Conservation (phyloP, 371 early-diverging fungal species). For the Mortierella sp. region DNA sequence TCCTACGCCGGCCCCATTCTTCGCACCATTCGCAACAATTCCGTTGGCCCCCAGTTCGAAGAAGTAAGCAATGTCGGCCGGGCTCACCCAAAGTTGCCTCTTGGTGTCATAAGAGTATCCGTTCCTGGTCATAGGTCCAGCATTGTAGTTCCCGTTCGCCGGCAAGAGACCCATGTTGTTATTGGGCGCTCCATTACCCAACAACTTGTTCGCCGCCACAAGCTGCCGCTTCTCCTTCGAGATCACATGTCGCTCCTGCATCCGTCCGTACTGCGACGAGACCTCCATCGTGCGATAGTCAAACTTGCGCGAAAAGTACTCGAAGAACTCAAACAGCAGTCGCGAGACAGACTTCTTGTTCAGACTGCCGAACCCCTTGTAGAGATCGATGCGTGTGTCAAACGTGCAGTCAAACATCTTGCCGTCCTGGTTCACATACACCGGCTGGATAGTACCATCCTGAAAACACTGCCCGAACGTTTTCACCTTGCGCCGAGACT, state of each 20-base stretch:
- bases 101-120: conserved; percentile 18
- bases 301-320: conserved; percentile 35
- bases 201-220: background rate
- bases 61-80: conserved; percentile 20
- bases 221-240: conserved; percentile 12
- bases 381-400: conserved; percentile 25
- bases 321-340: conserved; percentile 48
- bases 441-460: conserved; percentile 8
- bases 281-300: conserved; percentile 51
- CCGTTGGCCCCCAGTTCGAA: conserved; percentile 17
- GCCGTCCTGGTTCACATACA: conserved; percentile 21
- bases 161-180: background rate
- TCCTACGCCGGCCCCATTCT: conserved; percentile 11
- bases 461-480: conserved; percentile 4
- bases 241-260: conserved; percentile 30
- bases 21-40: background rate
- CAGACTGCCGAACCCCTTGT: conserved; percentile 20
- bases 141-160: conserved; percentile 6
- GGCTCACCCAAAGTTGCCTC: conserved; percentile 27
- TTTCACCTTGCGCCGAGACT: background rate
- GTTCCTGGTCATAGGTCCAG: background rate
- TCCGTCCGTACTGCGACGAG: conserved; percentile 11
- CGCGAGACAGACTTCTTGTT: conserved; percentile 42
- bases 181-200: background rate
- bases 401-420: conserved; percentile 28